Evolutionary conservation across 768 basidiomycete species (phyloP).

Genomic region (Leccinum obscurum): DNA sequence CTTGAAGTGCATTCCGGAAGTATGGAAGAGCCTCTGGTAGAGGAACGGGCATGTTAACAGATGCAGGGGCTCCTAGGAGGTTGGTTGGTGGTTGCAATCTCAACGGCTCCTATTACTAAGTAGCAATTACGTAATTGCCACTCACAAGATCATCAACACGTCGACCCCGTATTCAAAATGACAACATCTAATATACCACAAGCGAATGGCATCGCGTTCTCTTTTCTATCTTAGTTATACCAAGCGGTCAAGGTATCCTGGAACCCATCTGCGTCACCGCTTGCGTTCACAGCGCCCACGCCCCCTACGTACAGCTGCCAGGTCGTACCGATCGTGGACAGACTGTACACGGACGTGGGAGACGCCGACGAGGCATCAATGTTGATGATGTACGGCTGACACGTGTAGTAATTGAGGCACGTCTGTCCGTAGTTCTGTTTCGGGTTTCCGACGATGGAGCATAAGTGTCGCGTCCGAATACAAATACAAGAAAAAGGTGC

Average conservation of each 20-base stretch:
- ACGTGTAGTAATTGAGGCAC: background rate
- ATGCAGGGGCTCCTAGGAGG: no score
- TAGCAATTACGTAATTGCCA: no score
- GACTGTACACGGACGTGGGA: background rate
- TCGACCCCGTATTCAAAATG: background rate
- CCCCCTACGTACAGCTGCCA: background rate
- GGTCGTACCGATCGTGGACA: background rate
- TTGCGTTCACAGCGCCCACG: background rate
- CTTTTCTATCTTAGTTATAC: background rate
- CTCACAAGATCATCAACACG: no score
- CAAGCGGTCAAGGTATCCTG: background rate
- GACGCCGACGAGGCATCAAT: background rate
- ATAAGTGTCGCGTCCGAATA: background rate
- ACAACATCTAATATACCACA: background rate
- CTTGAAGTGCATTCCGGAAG: no score
- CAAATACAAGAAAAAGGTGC: background rate
- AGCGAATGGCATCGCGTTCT: background rate
- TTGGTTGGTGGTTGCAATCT: no score
- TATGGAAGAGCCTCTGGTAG: no score
- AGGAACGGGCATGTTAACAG: no score
- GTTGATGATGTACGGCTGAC: background rate
- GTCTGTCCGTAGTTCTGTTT: background rate
- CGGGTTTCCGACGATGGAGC: background rate
- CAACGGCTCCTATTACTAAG: no score
- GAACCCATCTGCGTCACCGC: background rate